Evolutionary conservation across 2,329 filamentous ascomycete genomes (phyloP).

Genomic region (Calonectria honghensis): DNA sequence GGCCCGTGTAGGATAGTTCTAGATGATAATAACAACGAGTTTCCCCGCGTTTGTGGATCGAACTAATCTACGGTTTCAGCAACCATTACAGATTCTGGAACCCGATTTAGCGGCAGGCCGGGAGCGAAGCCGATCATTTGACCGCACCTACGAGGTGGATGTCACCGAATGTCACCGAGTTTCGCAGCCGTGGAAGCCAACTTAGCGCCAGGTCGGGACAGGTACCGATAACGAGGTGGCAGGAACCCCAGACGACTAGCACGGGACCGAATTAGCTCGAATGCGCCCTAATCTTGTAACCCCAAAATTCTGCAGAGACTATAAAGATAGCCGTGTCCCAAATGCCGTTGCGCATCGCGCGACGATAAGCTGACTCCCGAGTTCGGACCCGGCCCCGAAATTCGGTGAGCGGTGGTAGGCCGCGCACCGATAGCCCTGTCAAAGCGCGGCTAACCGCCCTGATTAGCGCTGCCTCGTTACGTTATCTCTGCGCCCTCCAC

Average conservation of each 20-base stretch:
- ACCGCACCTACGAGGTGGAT: constrained; percentile 1
- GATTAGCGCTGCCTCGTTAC: constrained; percentile 22
- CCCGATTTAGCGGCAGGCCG: neutral
- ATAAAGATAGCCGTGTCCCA: constrained; percentile 23
- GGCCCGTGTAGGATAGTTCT: constrained; percentile 26
- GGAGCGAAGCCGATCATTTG: constrained; percentile 25
- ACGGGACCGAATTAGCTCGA: neutral
- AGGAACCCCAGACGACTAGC: constrained; percentile 16
- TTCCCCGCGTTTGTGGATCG: constrained; percentile 22
- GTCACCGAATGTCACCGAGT: neutral
- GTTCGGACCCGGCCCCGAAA: constrained; percentile 25
- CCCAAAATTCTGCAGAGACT: neutral
- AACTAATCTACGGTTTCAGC: constrained; percentile 9
- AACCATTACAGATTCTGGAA: neutral
- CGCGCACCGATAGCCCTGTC: neutral
- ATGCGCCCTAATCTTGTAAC: constrained; percentile 10
- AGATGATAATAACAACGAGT: constrained; percentile 11
- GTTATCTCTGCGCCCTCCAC: constrained; percentile 8
- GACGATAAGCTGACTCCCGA: constrained; percentile 18
- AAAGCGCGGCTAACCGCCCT: constrained; percentile 24
- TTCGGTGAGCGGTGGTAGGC: constrained; percentile 25
- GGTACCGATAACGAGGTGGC: constrained; percentile 21
- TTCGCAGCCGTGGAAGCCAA: neutral
- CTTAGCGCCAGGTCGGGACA: constrained; percentile 14
- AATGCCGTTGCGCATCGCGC: constrained; percentile 15